Evolutionary conservation across 805 yeast genomes (phyloP).

Genomic region (Monosporozyma servazzii): DNA sequence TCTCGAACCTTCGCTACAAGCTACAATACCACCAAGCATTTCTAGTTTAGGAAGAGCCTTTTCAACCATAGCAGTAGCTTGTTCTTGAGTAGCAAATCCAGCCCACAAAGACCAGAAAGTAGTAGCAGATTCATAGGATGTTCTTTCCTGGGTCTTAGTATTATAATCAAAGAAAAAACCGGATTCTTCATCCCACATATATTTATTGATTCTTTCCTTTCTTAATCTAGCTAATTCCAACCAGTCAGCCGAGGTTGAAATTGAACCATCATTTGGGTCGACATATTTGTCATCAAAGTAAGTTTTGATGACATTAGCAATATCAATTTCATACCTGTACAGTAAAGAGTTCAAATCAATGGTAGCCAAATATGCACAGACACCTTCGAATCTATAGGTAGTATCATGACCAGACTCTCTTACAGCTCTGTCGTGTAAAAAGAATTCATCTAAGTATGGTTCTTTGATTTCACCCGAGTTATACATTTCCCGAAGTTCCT

Average conservation of each 20-base stretch:
- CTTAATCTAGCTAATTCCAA: conserved; percentile 45
- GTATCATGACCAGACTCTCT: conserved; percentile 97
- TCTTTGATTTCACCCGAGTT: conserved; percentile 57
- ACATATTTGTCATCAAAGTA: conserved; percentile 44
- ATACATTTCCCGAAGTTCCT: conserved; percentile 60
- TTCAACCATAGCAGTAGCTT: conserved; percentile 54
- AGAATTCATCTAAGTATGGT: conserved; percentile 80
- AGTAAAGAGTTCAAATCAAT: conserved; percentile 79
- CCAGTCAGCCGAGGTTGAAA: conserved; percentile 54
- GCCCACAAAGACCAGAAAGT: conserved; percentile 92
- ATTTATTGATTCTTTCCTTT: conserved; percentile 47
- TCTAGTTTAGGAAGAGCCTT: conserved; percentile 63
- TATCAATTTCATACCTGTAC: conserved; percentile 85
- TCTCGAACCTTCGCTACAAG: conserved; percentile 69
- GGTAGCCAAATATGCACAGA: conserved; percentile 83
- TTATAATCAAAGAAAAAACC: conserved; percentile 83
- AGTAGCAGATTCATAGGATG: conserved; percentile 76
- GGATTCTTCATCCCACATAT: conserved; percentile 74
- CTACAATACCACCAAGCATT: conserved; percentile 78
- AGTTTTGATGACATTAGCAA: conserved; percentile 51
- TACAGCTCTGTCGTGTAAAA: conserved; percentile 86
- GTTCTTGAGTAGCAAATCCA: conserved; percentile 52
- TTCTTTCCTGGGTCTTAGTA: conserved; percentile 43
- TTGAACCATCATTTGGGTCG: conserved; percentile 31
- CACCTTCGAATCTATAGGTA: conserved; percentile 78